A percentile compares a stretch with the other conserved stretches of the same genome.
These are phyloP conservation scores for Penicillium sp. DNA, from an alignment of 2,329 filamentous ascomycete species.

Conservation along the genomic window DNA sequence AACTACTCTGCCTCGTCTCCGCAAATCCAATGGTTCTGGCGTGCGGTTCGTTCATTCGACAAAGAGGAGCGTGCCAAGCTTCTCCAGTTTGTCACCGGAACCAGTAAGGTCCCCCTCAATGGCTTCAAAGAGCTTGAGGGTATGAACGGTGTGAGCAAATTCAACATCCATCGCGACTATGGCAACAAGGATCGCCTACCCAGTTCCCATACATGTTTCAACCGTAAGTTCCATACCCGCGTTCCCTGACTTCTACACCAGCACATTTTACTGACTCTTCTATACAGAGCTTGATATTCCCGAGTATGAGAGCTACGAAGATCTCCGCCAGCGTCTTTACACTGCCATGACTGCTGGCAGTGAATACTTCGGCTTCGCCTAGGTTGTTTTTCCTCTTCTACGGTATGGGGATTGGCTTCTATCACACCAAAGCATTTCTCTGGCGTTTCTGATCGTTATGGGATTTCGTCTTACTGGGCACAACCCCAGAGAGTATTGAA, in stretches of 20 bases:
- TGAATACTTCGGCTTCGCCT: slow-evolving; percentile 97
- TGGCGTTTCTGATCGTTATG: slow-evolving; percentile 33
- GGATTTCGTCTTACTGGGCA: slow-evolving; percentile 18
- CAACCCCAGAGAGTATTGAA: slow-evolving; percentile 11
- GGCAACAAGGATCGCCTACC: slow-evolving; percentile 93
- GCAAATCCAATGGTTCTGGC: slow-evolving; percentile 99
- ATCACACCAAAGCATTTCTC: slow-evolving; percentile 34
- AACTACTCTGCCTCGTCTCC: slow-evolving; percentile 93
- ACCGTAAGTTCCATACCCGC: slow-evolving; percentile 65
- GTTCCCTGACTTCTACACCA: background rate
- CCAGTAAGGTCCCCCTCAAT: slow-evolving; percentile 95
- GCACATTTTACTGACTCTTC: slow-evolving; percentile 33
- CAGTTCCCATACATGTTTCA: slow-evolving; percentile 98
- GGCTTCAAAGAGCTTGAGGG: slow-evolving; percentile 98
- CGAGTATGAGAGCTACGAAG: slow-evolving; percentile 95
- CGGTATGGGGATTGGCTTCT: slow-evolving; percentile 15
- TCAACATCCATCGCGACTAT: slow-evolving; percentile 98
- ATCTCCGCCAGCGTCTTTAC: slow-evolving; percentile 78
- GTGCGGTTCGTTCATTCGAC: slow-evolving; percentile 92
- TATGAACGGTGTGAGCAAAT: slow-evolving; percentile 96
- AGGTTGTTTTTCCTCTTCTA: slow-evolving; percentile 35
- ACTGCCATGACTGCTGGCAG: slow-evolving; percentile 97
- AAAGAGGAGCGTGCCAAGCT: slow-evolving; percentile 98
- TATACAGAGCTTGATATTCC: slow-evolving; percentile 86
- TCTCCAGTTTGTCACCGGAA: slow-evolving; percentile 96